Evolutionary conservation across 2,329 filamentous ascomycete genomes (phyloP), one percentile per base, ranked within the genome.

Genomic region (Botrytis squamosa): DNA sequence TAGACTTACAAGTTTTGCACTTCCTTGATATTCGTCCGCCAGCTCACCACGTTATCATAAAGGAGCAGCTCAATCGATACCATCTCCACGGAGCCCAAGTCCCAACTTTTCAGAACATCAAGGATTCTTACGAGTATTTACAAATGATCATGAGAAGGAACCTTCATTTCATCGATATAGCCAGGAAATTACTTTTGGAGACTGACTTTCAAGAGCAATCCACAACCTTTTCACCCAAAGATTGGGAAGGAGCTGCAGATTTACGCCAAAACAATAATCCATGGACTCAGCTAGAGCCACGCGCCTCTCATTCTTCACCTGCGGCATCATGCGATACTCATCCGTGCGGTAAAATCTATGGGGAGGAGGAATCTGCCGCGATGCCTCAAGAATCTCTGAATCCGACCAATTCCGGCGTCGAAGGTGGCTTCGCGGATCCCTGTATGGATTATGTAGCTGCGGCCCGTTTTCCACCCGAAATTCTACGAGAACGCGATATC

Each of bases 81-180:
- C 6, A 60, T 12, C 29, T 44, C 20, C n/a, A 59, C 16, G 18
- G 33, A 7, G 40, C 22, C 29, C 46, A 64, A 29, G 68, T 69
- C 22, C 22, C 20, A 33, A 57, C 16, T 9, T 75, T 75, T 40
- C 44, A 69, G 22, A 40, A 62, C 20, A 49, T 75, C 14, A n/a
- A 25, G 36, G 71, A 73, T n/a, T 75, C 66, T 36, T 55, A 64
- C 25, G 44, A 44, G 18, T 73, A 68, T 42, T 71, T 67, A 59
- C 73, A 75, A 36, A 38, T 63, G 20, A 71, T 75, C n/a, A 73
- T 75, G 71, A 66, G 75, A 46, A 49, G 71, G 44, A 75, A 74
- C 25, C 59, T 75, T 49, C 73, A 75, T 55, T 75, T 75, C 38
- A 69, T 68, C 22, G 22, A 38, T 52, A n/a, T 55, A 22, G 71